phyloP scores from a whole-genome alignment of 305 asterid genomes.

The Fraxinus greggii region DNA sequence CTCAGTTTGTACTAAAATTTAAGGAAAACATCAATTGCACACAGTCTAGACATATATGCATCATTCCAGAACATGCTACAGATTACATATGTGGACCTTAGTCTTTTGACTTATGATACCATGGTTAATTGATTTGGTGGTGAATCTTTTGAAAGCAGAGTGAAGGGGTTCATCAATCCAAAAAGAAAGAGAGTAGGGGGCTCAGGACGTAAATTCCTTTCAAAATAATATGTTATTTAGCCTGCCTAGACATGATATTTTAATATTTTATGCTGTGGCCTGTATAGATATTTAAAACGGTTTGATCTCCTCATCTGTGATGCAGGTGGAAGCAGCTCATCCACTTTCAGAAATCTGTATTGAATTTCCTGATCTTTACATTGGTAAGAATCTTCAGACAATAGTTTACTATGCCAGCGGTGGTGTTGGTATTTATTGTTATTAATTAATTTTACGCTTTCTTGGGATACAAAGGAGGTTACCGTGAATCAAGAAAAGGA shows the following conservation, averaged over 20 bases:
- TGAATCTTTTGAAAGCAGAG: background rate
- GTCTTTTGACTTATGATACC: background rate
- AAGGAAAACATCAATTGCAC: background rate
- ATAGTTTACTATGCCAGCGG: background rate
- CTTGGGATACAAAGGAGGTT: conserved; percentile 44
- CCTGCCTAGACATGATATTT: background rate
- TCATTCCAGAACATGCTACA: background rate
- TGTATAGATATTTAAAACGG: background rate
- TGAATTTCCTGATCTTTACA: conserved; percentile 66
- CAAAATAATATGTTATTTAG: background rate
- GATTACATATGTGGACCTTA: background rate
- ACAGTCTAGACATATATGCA: background rate
- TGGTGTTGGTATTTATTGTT: background rate
- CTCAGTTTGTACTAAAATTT: background rate
- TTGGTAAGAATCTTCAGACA: conserved; percentile 44
- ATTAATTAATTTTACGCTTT: conserved; percentile 1
- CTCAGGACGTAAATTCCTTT: background rate
- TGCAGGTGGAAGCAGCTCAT: conserved; percentile 77
- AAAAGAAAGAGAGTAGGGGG: background rate
- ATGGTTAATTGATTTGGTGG: background rate
- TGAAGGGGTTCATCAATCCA: background rate
- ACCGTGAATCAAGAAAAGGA: conserved; percentile 68
- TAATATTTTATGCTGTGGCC: background rate
- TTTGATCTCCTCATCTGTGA: background rate
- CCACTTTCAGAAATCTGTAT: conserved; percentile 59